Evolutionary conservation across 192 early-diverging fungal genomes (phyloP).

Genomic region (Paraglomus occultum): DNA sequence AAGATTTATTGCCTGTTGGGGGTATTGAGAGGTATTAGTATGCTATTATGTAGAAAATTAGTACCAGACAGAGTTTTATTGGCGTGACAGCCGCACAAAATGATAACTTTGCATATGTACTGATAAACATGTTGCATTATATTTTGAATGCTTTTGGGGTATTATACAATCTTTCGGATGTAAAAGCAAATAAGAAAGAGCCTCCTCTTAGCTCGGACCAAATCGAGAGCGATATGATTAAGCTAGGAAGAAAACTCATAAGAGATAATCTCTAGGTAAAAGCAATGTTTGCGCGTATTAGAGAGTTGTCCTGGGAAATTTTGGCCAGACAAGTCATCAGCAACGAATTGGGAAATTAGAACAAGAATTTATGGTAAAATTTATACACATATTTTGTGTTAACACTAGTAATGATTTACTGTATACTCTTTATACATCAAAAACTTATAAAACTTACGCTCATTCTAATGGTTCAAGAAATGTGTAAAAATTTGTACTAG

Average conservation of each 20-base stretch:
- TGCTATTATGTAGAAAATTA: constrained; percentile 15
- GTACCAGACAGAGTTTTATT: constrained; percentile 17
- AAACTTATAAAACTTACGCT: background rate
- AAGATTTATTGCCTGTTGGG: constrained; percentile 7
- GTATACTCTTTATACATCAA: background rate
- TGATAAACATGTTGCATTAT: constrained; percentile 10
- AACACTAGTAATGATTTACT: constrained; percentile 9
- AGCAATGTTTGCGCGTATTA: constrained; percentile 2
- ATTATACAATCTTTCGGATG: constrained; percentile 6
- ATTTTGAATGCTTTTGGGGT: constrained; percentile 2
- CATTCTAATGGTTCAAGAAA: constrained; percentile 7
- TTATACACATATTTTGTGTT: background rate
- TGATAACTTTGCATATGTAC: constrained; percentile 20
- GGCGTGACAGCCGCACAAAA: constrained; percentile 20
- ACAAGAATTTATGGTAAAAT: constrained; percentile 20
- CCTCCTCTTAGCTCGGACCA: constrained; percentile 19
- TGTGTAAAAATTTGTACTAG: constrained; percentile 8
- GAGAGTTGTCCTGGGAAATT: constrained; percentile 1
- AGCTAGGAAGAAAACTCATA: constrained; percentile 1
- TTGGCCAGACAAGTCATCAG: constrained; percentile 10
- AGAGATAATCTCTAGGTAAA: constrained; percentile 7
- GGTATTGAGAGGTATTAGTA: background rate
- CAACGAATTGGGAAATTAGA: background rate
- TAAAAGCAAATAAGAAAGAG: constrained; percentile 14
- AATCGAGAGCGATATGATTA: constrained; percentile 7